Conservation (phyloP, 305 asterid genomes). For the Fraxinus sp. region DNA sequence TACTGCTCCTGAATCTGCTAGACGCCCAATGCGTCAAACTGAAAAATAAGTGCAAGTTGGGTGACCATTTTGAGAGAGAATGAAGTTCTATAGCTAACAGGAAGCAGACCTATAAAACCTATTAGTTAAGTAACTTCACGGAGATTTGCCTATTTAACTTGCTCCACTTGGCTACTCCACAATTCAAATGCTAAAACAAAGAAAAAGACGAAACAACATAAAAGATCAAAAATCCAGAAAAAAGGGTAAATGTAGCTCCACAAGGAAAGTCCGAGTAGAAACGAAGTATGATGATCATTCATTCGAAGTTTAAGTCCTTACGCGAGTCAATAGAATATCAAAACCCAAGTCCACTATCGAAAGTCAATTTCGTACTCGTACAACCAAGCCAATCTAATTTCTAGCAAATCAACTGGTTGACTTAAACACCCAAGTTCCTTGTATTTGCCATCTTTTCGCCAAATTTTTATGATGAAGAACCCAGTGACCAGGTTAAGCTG, state of each 20-base stretch:
- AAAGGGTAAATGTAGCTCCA: not conserved
- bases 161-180: not conserved
- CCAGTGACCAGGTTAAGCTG: not conserved
- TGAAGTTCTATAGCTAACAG: not conserved
- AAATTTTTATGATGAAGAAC: slow-evolving; percentile 25
- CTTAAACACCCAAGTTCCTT: slow-evolving; percentile 4
- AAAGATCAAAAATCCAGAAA: not conserved
- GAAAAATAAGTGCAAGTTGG: not conserved
- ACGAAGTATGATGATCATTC: slow-evolving; percentile 10
- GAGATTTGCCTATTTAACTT: not conserved
- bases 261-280: not conserved
- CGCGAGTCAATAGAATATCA: not conserved
- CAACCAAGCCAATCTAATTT: slow-evolving; percentile 23
- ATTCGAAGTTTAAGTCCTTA: slow-evolving; percentile 13
- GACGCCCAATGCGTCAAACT: not conserved
- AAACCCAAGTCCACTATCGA: slow-evolving; percentile 12
- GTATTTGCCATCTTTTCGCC: slow-evolving; percentile 22
- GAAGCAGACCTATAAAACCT: not conserved
- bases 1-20: not conserved
- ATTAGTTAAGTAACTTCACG: not conserved
- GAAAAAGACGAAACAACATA: not conserved
- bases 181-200: not conserved
- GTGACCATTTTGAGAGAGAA: not conserved
- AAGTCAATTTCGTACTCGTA: slow-evolving; percentile 25
- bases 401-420: slow-evolving; percentile 13